Evolutionary conservation across 768 basidiomycete genomes (phyloP), one percentile per base, ranked within the genome.

Genomic region (Chalciporus sphaerocephalus): DNA sequence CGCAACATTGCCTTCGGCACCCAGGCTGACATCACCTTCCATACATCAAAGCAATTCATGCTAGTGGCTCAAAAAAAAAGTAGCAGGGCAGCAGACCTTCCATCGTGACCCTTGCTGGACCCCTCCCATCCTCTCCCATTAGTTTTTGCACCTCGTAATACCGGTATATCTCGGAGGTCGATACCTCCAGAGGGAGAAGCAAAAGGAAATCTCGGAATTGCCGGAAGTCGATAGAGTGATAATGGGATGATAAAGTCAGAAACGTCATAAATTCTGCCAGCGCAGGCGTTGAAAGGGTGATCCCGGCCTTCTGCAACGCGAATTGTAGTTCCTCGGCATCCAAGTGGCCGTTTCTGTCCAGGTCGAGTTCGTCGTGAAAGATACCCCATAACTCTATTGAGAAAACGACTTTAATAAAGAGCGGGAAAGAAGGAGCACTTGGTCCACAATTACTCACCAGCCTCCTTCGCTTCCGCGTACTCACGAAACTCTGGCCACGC

Each of bases 181-280:
- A 92, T 21, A 76, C 81, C 62, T 78, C 83, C 51, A 90, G 81
- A 43, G 94, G 92, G 53, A 95, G 67, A 40, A 95, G 76, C 32
- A 95, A 76, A 47, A 96, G 75, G 65, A 92, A 94, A 69, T 95
- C 87, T 33, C 94, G 76, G 62, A 95, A 96, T 59, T 94, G 85
- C 42, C 74, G 71, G 68, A 95, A 97, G 48, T 74, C 82, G 66
- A 95, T 78, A 38, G 72, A 70, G 65, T 79, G 79, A 9, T 83
- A 80, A 53, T 83, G 75, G 11, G 83, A 77, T 32, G 84, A 80
- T n/a, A 78, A 72, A 7, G 91, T 82, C 48, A 95, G 74, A 58
- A 75, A 83, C 25, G 79, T 71, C 67, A 94, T 87, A 62, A 96
- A 91, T 47, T 96, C 89, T 33, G 77, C 65, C 22, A 93, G 68